These are phyloP conservation scores for Dysphania ambrosioides DNA, from an alignment of 148 eudicot genomes.

Conservation along the genomic window DNA sequence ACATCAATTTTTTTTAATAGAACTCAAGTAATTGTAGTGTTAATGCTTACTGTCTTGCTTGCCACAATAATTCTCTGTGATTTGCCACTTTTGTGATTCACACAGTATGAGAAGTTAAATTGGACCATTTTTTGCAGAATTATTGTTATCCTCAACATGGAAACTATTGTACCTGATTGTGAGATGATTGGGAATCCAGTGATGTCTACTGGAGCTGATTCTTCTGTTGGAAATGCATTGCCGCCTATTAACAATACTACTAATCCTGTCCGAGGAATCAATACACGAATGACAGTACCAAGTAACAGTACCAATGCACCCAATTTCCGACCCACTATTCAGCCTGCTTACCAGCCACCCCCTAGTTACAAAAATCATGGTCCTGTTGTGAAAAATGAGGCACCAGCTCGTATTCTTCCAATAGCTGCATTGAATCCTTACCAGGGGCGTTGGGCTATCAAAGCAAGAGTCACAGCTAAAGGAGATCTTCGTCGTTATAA, in stretches of 20 bases:
- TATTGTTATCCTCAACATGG: conserved; percentile 83
- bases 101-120: background rate
- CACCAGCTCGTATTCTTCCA: conserved; percentile 90
- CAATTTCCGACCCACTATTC: conserved; percentile 66
- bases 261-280: conserved; percentile 25
- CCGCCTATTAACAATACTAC: conserved; percentile 32
- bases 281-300: conserved; percentile 27
- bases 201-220: conserved; percentile 37
- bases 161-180: conserved; percentile 82
- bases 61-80: background rate
- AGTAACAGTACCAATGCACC: conserved; percentile 35
- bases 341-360: conserved; percentile 92
- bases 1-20: background rate
- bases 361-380: conserved; percentile 81
- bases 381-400: conserved; percentile 92
- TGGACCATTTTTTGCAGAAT: conserved; percentile 59
- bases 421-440: conserved; percentile 95
- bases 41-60: background rate
- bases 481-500: conserved; percentile 92
- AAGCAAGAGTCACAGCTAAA: conserved; percentile 96
- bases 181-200: conserved; percentile 71
- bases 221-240: conserved; percentile 38
- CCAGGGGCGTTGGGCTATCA: conserved; percentile 98
- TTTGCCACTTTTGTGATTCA: background rate
- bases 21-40: background rate